Evolutionary conservation across 305 asterid species (phyloP), one percentile per base, ranked within the genome.

Genomic region (Fraxinus albicans): DNA sequence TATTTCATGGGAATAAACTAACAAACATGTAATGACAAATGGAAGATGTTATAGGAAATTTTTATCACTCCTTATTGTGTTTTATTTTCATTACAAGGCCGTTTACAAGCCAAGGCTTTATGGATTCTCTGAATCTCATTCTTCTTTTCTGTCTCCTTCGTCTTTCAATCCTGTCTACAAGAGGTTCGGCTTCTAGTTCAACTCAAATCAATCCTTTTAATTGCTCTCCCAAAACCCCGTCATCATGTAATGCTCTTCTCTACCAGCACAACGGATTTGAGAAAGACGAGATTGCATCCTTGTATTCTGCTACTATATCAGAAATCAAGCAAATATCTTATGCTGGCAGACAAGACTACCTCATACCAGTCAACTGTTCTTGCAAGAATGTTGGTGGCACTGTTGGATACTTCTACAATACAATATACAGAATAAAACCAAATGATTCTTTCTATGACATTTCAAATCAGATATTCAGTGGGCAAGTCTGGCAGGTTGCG

Each of bases 331-430:
- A 91, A 0, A 78, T 84, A 15, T 1, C 67, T 10, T 80, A 86
- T 23, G 75, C 73, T 17, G 76, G 78, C 40, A 84, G 83, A 80
- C 85, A 85, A 79, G 92, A 92, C 76, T 85, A 85, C 85, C 88
- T 93, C 0, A 89, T 93, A 12, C 83, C 90, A 0, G 96, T 90
- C 0, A 88, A 91, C 73, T 93, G 98, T 86, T 85, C 92, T 47
- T 94, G 98, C 88, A 80, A 84, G 77, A 79, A 86, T 65, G 90
- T 91, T 38, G 86, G 83, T 6, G 91, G 88, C 79, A 87, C 90
- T 1, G 31, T 23, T 6, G 97, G 90, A 67, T 93, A 94, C 84
- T 93, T 93, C 87, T 90, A 94, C 10, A 91, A 94, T 77, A 91
- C 92, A 1, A 65, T 77, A 2, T 93, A 91, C 87, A 23, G 0